Percentiles rank a stretch among this genome's conserved stretches.
phyloP scores from a whole-genome alignment of 75 land plant genomes.

The Cunninghamia lanceolata region DNA sequence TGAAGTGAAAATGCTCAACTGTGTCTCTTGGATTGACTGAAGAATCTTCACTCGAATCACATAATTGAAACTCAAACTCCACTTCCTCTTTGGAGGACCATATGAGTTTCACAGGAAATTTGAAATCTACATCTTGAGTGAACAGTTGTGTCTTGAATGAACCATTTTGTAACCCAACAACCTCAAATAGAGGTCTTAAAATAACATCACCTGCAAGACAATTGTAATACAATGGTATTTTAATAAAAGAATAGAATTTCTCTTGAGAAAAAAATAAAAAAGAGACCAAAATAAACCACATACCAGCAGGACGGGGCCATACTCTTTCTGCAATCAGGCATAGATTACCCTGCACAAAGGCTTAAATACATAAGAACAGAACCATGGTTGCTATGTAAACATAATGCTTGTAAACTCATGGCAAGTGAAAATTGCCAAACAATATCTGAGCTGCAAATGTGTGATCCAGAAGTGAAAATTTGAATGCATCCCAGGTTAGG shows the following conservation, averaged over 20 bases:
- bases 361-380: not conserved
- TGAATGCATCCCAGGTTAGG: not conserved
- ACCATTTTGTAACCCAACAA: conserved; percentile 1
- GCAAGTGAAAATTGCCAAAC: not conserved
- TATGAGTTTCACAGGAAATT: not conserved
- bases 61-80: not conserved
- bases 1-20: not conserved
- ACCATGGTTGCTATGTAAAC: not conserved
- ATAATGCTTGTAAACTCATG: not conserved
- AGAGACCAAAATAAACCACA: not conserved
- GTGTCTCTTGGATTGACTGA: not conserved
- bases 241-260: not conserved
- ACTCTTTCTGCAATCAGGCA: not conserved
- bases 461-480: not conserved
- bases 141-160: conserved; percentile 7
- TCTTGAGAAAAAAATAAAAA: not conserved
- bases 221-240: not conserved
- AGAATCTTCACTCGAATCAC: not conserved
- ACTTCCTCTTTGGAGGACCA: not conserved
- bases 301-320: not conserved
- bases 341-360: conserved; percentile 1
- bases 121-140: not conserved
- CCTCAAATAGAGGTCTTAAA: conserved; percentile 9
- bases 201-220: conserved; percentile 8
- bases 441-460: not conserved